A percentile compares a stretch with the other conserved stretches of the same genome.
phyloP scores from a whole-genome alignment of 192 early-diverging fungal genomes.

The Entomortierella parvispora region DNA sequence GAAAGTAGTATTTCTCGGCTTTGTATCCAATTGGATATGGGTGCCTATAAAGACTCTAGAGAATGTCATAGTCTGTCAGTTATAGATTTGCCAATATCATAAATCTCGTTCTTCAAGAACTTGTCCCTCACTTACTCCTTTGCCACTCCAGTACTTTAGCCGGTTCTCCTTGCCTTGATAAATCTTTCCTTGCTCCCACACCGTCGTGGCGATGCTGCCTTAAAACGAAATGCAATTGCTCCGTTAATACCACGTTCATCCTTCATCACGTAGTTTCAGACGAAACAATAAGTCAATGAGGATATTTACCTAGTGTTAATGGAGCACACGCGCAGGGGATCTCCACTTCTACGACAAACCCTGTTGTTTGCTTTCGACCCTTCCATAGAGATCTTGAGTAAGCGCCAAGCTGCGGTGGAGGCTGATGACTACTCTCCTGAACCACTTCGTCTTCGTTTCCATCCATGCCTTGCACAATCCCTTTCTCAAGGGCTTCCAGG shows the following conservation, averaged over 20 bases:
- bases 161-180: constrained; percentile 52
- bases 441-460: neutral
- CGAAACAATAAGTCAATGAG: neutral
- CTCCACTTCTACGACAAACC: constrained; percentile 12
- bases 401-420: constrained; percentile 9
- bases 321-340: constrained; percentile 41
- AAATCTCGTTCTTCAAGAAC: neutral
- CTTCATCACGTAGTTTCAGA: neutral
- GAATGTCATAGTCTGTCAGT: neutral
- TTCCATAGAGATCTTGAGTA: constrained; percentile 30
- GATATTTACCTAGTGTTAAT: constrained; percentile 53
- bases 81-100: neutral
- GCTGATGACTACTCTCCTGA: neutral
- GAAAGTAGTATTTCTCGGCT: constrained; percentile 60
- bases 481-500: constrained; percentile 29
- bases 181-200: constrained; percentile 58
- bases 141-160: constrained; percentile 59
- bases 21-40: constrained; percentile 64
- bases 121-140: constrained; percentile 58
- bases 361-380: constrained; percentile 39
- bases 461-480: neutral
- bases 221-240: too few relatives aligned
- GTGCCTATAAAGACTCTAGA: constrained; percentile 58
- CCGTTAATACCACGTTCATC: neutral
- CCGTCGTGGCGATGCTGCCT: constrained; percentile 63